Base-by-base conservation (phyloP, 192 early-diverging fungal genomes). In the Backusella tarrabulga region DNA sequence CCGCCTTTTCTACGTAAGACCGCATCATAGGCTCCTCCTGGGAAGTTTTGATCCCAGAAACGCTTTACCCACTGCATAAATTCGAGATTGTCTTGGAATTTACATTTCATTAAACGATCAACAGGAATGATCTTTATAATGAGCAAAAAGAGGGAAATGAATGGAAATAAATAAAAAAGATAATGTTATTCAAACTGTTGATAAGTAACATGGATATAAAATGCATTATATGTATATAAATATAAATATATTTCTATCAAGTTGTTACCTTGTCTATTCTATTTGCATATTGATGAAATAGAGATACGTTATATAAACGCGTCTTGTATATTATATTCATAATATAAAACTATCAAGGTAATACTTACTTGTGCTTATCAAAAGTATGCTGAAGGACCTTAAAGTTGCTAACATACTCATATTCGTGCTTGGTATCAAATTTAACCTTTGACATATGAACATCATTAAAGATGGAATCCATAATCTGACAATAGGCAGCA, bases 81-180 rank as follows among this genome's bases (percentile, higher is more conserved):
- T 89, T 98, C 97, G 71, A 99, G 89, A 83, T 99, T 99, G 86
- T 99, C 98, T 89, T 98, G 97, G 81, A 99, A 96, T 72, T 94
- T 95, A 87, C 96, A 96, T 83, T 97, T 99, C 81, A 95, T 89
- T 68, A 99, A 86, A 12, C 93, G 86, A 36, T 97, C 92, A 12
- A 97, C 95, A 42, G 96, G 95, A 66, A 99, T 92, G 34, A 86
- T 86, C 92, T 94, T 79, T 17, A 38, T 6, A 67, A 75, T 29
- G 40, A 41, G 36, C 2, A 3, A 32, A 32, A 2, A 66, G 2
- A 42, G 19, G 26, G 23, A 26, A 60, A 26, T 54, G 52, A 21
- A 54, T 8, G 6, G 4, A 23, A 79, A 77, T 23, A 23, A 67
- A 34, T 26, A 14, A 75, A 23, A 74, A 23, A 17, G 23, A 50